A percentile compares a stretch with the other conserved stretches of the same genome.
phyloP scores from a whole-genome alignment of 768 basidiomycete species.

The Pleurotus tuber-regium region DNA sequence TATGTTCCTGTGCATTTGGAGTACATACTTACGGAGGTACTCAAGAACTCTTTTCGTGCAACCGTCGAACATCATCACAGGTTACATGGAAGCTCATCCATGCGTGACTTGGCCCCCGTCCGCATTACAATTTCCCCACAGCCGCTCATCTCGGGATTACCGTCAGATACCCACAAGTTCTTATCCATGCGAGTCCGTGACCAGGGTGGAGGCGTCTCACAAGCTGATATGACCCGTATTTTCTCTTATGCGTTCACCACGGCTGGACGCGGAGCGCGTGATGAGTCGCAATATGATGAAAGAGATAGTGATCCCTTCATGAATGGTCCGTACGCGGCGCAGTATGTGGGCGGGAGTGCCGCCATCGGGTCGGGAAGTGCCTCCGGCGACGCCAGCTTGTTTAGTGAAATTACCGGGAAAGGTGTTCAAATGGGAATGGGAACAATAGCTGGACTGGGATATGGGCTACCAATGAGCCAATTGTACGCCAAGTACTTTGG shows the following conservation, averaged over 20 bases:
- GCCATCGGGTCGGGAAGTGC: constrained; percentile 44
- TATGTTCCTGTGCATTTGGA: constrained; percentile 90
- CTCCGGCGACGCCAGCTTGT: constrained; percentile 52
- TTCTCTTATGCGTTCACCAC: constrained; percentile 95
- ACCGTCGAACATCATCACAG: constrained; percentile 74
- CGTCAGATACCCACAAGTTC: constrained; percentile 36
- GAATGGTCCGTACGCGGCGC: constrained; percentile 77
- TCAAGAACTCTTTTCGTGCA: constrained; percentile 90
- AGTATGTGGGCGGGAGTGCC: constrained; percentile 72
- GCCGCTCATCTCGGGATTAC: constrained; percentile 25
- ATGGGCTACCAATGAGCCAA: constrained; percentile 80
- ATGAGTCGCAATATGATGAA: constrained; percentile 25
- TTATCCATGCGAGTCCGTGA: constrained; percentile 82
- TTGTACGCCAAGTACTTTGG: constrained; percentile 82
- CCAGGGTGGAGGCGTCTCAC: constrained; percentile 82
- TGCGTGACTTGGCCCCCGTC: constrained; percentile 55
- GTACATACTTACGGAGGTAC: constrained; percentile 86
- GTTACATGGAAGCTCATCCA: constrained; percentile 30
- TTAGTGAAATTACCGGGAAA: constrained; percentile 75
- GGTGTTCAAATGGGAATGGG: constrained; percentile 80
- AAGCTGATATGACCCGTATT: constrained; percentile 69
- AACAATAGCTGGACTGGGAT: constrained; percentile 88
- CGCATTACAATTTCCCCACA: constrained; percentile 69
- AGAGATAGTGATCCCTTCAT: constrained; percentile 39
- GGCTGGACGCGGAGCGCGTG: constrained; percentile 44